Evolutionary conservation across 345 rosid genomes (phyloP), one percentile per base, ranked within the genome.

Genomic region (Gossypium anomalum): DNA sequence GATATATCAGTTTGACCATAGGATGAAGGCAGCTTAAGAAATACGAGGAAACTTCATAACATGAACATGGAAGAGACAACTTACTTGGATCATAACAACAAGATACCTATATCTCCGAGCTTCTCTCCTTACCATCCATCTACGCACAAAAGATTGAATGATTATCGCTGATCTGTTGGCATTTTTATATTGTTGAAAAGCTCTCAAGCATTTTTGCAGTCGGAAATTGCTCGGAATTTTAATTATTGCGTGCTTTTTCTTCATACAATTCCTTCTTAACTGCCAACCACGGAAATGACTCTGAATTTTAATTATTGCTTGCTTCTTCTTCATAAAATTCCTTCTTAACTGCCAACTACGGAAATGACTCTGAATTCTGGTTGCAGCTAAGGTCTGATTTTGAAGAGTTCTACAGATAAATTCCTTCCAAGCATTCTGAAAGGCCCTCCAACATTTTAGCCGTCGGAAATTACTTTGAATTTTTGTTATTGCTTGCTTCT

Each of bases 61-160:
- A 20, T 45, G 10, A 66, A 16, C 41, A 60, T 20, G 12, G 47
- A 60, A 34, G 22, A 75, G 70, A 52, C 9, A 63, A 78, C 85
- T 80, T 86, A 91, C 98, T 85, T 94, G 97, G 75, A 92, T 89
- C 60, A 77, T 71, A 63, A 82, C 23, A 70, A 86, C 55, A 29
- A 76, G 82, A 70, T 65, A 19, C 75, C 61, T 79, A 71, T 59
- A 63, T 76, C 76, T 84, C 70, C 43, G 25, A 66, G 76, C 71
- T 73, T 19, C 72, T 77, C 78, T 84, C 63, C 85, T 76, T 17
- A 80, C 80, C 48, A 87, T 83, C 93, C 93, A 86, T 73, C 92
- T 76, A 73, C 92, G 97, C 57, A 79, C 79, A 71, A 76, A 78
- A 84, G 91, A 81, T 78, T 94, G 97, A 72, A 94, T 80, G 45